Evolutionary conservation across 208 protist genomes (phyloP).

Genomic region (Herpetomonas samuelpessoai): DNA sequence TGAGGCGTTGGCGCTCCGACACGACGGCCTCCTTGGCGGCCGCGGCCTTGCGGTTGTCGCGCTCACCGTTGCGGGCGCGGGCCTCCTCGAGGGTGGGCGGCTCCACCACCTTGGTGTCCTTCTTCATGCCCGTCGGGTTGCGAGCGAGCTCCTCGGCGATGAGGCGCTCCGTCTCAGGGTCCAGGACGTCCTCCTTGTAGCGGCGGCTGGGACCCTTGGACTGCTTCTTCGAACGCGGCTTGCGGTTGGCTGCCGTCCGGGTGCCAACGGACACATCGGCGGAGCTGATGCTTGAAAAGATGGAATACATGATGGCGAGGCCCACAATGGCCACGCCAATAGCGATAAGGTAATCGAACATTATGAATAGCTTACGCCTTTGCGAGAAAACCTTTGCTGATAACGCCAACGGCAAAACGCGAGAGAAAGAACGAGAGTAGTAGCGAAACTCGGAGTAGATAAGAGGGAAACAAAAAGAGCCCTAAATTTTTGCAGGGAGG

Average conservation of each 20-base stretch:
- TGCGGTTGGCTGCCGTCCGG: slow-evolving; percentile 8
- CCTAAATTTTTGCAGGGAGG: slow-evolving; percentile 1
- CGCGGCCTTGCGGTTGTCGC: slow-evolving; percentile 14
- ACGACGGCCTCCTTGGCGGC: slow-evolving; percentile 11
- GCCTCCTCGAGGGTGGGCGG: slow-evolving; percentile 45
- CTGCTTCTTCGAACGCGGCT: slow-evolving; percentile 33
- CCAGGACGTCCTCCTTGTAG: slow-evolving; percentile 46
- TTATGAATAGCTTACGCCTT: slow-evolving; percentile 1
- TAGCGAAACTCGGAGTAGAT: no score
- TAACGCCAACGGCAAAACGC: no score
- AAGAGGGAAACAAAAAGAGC: no score
- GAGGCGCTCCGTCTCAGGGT: slow-evolving; percentile 61
- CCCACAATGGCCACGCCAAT: slow-evolving; percentile 52
- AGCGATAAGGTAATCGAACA: slow-evolving; percentile 73
- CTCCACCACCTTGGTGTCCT: slow-evolving; percentile 45
- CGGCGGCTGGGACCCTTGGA: slow-evolving; percentile 19
- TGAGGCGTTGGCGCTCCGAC: slow-evolving; percentile 24
- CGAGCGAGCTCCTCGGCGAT: slow-evolving; percentile 60
- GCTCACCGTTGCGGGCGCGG: slow-evolving; percentile 21
- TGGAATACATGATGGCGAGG: slow-evolving; percentile 62
- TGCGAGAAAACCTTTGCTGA: no score
- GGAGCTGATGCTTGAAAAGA: slow-evolving; percentile 60
- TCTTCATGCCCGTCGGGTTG: slow-evolving; percentile 41
- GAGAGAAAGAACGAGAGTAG: no score
- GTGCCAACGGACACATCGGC: slow-evolving; percentile 21